Conservation (phyloP, 768 basidiomycete genomes). For the Suillus tomentosus region DNA sequence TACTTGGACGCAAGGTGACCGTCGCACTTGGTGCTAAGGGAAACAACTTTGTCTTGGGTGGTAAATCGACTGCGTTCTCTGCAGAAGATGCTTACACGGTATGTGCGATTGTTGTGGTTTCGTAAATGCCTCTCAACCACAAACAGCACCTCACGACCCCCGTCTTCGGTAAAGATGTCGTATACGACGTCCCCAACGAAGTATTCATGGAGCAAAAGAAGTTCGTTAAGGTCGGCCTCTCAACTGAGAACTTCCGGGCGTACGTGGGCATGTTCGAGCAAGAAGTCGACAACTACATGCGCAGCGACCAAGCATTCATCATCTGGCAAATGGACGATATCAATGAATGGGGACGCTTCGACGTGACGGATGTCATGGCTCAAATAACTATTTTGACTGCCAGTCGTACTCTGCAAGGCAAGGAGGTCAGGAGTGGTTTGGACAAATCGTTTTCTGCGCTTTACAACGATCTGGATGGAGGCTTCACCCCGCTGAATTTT, state of each 20-base stretch:
- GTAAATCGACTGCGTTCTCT: slow-evolving; percentile 87
- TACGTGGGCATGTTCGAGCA: slow-evolving; percentile 83
- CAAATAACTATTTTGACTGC: slow-evolving; percentile 97
- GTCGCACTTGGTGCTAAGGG: slow-evolving; percentile 90
- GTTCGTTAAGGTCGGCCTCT: slow-evolving; percentile 95
- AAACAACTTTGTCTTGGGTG: slow-evolving; percentile 92
- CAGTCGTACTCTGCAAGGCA: slow-evolving; percentile 89
- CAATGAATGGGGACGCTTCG: slow-evolving; percentile 79
- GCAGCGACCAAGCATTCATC: slow-evolving; percentile 62
- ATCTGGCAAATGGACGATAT: slow-evolving; percentile 63
- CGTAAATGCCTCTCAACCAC: slow-evolving; percentile 4
- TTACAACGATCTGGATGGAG: slow-evolving; percentile 90
- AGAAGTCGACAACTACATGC: slow-evolving; percentile 72
- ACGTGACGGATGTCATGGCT: slow-evolving; percentile 68
- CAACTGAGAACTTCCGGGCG: slow-evolving; percentile 84
- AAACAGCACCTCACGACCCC: slow-evolving; percentile 86
- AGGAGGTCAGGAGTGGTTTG: slow-evolving; percentile 77
- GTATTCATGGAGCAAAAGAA: slow-evolving; percentile 99
- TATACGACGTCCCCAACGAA: slow-evolving; percentile 96
- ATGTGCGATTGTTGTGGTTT: slow-evolving; percentile 19
- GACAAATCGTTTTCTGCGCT: slow-evolving; percentile 84
- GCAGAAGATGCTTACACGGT: slow-evolving; percentile 98
- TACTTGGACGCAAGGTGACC: slow-evolving; percentile 88
- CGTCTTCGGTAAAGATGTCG: slow-evolving; percentile 96
- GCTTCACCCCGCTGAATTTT: slow-evolving; percentile 95